Percentiles rank a stretch among this genome's conserved stretches.
These are phyloP conservation scores for Globisporangium cederbergense DNA, from an alignment of 352 stramenopile genomes.

Conservation along the genomic window DNA sequence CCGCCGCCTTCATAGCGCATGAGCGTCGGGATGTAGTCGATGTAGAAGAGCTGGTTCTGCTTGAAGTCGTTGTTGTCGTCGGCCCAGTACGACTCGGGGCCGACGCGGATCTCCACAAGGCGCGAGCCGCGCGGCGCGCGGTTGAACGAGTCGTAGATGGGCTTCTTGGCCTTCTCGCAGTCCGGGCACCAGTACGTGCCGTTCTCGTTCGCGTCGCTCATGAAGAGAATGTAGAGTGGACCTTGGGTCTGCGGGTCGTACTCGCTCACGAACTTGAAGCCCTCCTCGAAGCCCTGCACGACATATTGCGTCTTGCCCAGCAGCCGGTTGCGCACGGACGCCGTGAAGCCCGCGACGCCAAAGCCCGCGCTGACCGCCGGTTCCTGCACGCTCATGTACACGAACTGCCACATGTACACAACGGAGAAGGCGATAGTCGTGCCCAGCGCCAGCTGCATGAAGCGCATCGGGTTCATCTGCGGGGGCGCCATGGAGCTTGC, in stretches of 20 bases:
- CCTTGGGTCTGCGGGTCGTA: conserved; percentile 63
- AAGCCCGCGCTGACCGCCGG: conserved; percentile 11
- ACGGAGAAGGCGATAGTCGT: conserved; percentile 56
- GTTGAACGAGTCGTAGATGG: conserved; percentile 53
- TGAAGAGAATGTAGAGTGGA: conserved; percentile 73
- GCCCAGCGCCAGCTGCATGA: conserved; percentile 67
- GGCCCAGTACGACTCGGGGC: conserved; percentile 53
- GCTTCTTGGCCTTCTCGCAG: conserved; percentile 56
- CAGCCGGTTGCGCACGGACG: conserved; percentile 31
- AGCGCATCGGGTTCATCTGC: conserved; percentile 46
- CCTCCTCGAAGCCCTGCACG: conserved; percentile 64
- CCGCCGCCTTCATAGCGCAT: conserved; percentile 76
- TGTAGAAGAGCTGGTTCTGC: conserved; percentile 82
- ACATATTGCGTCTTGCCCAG: conserved; percentile 56
- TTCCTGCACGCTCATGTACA: conserved; percentile 32
- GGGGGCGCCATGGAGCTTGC: conserved; percentile 14
- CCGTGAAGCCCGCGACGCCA: conserved; percentile 22
- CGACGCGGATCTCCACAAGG: conserved; percentile 70
- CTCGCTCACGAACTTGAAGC: conserved; percentile 72
- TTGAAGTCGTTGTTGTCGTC: conserved; percentile 72
- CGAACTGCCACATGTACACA: conserved; percentile 73
- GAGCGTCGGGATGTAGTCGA: conserved; percentile 73
- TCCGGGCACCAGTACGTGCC: conserved; percentile 78
- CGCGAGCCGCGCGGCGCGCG: conserved; percentile 56
- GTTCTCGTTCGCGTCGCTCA: conserved; percentile 64